Evolutionary conservation across 306 rosid genomes (phyloP), one percentile per base, ranked within the genome.

Genomic region (Fragaria ananassa): DNA sequence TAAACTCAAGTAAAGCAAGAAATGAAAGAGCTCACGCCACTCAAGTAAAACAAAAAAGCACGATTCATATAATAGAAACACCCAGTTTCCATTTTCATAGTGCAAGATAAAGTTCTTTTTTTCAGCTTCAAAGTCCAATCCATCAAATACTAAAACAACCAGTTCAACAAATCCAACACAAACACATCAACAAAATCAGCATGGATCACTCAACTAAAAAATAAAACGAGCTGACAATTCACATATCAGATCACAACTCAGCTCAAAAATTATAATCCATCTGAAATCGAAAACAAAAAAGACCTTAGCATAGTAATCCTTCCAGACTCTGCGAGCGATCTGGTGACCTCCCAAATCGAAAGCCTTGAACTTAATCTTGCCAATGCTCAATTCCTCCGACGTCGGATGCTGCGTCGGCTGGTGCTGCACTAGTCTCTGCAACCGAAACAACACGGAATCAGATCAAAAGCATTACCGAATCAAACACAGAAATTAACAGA

Each of bases 301-400:
- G 39, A 93, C 98, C 98, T 94, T 90, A 21, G 98, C 92, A 79
- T 92, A 92, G 86, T 94, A 92, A 82, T 94, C 98, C 86, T 90
- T 92, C 98, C 97, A 92, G 68, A 95, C 98, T 80, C 96, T 83
- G 12, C 97, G 89, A 79, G 97, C 98, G 82, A 92, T 90, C 86
- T 87, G 96, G 77, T 92, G 97, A 53, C 98, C 97, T 37, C 98
- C 97, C 42, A 95, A 88, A 90, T 95, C 97, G 73, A 95, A 95
- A 29, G 97, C 97, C 81, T 92, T 95, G 79, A 95, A 95, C 86
- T 92, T 95, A 79, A 95, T 95, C 82, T 90, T 86, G 63, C 97
- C 97, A 77, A 95, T 95, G 86, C 96, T 92, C 82, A 90, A 80
- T 83, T 92, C 98, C 85, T 92, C 97, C 23, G 97, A 95, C 6